A percentile compares a stretch with the other conserved stretches of the same genome.
phyloP scores from a whole-genome alignment of 345 rosid genomes.

The Ricinus communis region DNA sequence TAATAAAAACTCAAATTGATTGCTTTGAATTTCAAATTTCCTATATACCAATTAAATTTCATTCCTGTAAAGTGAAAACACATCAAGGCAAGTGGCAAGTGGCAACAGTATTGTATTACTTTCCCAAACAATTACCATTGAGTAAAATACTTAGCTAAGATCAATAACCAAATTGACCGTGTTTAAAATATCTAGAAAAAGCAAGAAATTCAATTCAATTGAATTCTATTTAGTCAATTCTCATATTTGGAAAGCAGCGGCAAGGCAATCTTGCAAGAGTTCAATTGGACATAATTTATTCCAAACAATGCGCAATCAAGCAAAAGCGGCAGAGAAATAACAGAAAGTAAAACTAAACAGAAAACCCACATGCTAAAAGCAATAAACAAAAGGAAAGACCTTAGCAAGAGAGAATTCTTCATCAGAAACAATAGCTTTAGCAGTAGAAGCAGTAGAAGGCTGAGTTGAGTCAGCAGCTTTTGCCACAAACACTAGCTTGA shows the following conservation, averaged over 20 bases:
- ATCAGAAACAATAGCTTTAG: conserved; percentile 55
- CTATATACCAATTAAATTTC: not conserved
- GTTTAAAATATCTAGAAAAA: too few species aligned
- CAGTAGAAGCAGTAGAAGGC: conserved; percentile 43
- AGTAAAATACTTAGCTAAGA: too few species aligned
- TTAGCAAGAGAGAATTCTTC: conserved; percentile 78
- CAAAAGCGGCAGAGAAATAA: not conserved
- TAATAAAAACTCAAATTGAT: not conserved
- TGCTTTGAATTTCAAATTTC: not conserved
- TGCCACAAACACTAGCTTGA: conserved; percentile 21
- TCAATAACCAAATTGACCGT: not conserved
- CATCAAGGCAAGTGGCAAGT: not conserved
- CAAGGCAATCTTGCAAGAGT: too few species aligned
- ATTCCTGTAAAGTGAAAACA: not conserved
- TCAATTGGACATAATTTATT: too few species aligned
- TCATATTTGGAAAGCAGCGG: too few species aligned
- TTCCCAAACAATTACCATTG: too few species aligned
- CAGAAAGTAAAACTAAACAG: not conserved
- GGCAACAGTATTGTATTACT: too few species aligned
- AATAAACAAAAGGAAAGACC: conserved; percentile 34
- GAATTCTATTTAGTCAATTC: too few species aligned
- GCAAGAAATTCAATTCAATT: too few species aligned
- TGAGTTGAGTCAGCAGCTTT: conserved; percentile 74
- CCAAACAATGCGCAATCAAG: not conserved
- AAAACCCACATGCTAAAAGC: not conserved